phyloP scores from a whole-genome alignment of 2,329 filamentous ascomycete genomes.

The Penicillium sp. region DNA sequence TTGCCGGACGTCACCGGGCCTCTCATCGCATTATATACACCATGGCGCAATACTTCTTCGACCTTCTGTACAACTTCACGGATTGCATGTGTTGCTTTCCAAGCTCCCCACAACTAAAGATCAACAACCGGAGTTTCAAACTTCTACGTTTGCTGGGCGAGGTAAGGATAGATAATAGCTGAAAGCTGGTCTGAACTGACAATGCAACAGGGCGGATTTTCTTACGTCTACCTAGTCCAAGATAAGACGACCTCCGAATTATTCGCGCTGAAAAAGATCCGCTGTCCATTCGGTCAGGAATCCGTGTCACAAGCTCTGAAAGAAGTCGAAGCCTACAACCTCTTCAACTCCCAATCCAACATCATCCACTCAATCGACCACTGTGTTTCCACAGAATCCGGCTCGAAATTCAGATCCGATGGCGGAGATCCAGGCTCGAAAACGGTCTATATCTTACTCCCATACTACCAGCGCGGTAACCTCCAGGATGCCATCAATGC shows the following conservation, averaged over 20 bases:
- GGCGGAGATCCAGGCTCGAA: slow-evolving; percentile 66
- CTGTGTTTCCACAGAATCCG: slow-evolving; percentile 69
- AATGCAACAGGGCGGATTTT: slow-evolving; percentile 76
- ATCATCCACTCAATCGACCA: slow-evolving; percentile 87
- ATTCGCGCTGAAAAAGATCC: slow-evolving; percentile 97
- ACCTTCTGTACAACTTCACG: slow-evolving; percentile 85
- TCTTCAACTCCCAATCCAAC: slow-evolving; percentile 78
- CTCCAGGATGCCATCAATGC: slow-evolving; percentile 98
- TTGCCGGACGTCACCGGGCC: not conserved
- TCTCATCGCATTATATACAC: slow-evolving; percentile 4
- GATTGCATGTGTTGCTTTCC: slow-evolving; percentile 98
- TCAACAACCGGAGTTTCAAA: slow-evolving; percentile 94
- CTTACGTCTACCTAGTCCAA: slow-evolving; percentile 97
- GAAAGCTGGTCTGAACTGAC: slow-evolving; percentile 8
- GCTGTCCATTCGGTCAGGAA: slow-evolving; percentile 95
- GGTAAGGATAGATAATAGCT: slow-evolving; percentile 48
- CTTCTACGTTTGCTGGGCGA: slow-evolving; percentile 91
- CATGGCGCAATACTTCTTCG: slow-evolving; percentile 83
- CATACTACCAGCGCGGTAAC: slow-evolving; percentile 93
- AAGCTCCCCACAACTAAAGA: slow-evolving; percentile 86
- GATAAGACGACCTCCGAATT: slow-evolving; percentile 79
- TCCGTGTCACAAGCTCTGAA: slow-evolving; percentile 92
- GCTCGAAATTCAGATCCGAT: slow-evolving; percentile 54
- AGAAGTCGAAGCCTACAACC: slow-evolving; percentile 93
- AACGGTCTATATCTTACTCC: slow-evolving; percentile 93